Percentiles rank a stretch among this genome's conserved stretches.
These are phyloP conservation scores for Penicillium tannophilum DNA, from an alignment of 495 filamentous ascomycete species.

Conservation along the genomic window DNA sequence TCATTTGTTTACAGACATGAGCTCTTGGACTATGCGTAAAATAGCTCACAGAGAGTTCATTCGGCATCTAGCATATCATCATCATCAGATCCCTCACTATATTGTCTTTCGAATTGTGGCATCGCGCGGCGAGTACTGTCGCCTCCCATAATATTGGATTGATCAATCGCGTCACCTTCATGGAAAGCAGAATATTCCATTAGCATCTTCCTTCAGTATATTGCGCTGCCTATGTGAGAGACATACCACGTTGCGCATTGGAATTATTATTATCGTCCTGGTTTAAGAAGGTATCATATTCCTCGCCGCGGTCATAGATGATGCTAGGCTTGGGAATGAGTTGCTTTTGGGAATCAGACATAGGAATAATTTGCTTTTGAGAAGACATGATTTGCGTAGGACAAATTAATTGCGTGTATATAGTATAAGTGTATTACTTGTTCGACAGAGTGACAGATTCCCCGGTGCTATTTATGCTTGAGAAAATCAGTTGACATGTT, in stretches of 20 bases:
- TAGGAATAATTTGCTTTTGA: not conserved
- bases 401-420: too few species aligned
- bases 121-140: conserved; percentile 7
- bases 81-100: conserved; percentile 13
- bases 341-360: not conserved
- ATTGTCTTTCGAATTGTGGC: conserved; percentile 8
- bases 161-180: conserved; percentile 14
- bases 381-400: not conserved
- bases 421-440: too few species aligned
- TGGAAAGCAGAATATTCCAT: conserved; percentile 9
- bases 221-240: not conserved
- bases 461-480: not conserved
- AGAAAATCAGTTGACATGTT: not conserved
- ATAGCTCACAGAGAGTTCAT: not conserved
- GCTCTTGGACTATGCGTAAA: not conserved
- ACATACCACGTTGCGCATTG: not conserved
- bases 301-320: not conserved
- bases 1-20: not conserved
- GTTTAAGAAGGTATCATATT: not conserved
- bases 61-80: conserved; percentile 6
- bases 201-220: not conserved
- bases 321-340: not conserved
- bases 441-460: not conserved
- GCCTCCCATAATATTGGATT: conserved; percentile 8
- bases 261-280: not conserved